Evolutionary conservation across 2,329 filamentous ascomycete species (phyloP), one percentile per base, ranked within the genome.

Genomic region (Penicillium sp.): DNA sequence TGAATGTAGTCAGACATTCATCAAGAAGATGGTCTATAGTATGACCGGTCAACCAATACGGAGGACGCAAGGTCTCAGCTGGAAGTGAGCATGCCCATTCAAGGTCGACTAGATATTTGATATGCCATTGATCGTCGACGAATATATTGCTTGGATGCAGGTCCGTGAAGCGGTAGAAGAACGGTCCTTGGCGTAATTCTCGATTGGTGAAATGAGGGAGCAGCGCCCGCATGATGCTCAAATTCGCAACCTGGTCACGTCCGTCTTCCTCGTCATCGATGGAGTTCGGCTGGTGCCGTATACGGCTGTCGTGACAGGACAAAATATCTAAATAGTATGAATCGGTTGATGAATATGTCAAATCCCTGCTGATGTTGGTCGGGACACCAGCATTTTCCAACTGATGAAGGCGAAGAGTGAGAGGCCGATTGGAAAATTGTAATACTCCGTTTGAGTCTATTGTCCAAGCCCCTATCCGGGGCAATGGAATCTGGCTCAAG

Each of bases 131-230:
- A 4, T 52, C 27, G 41, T 68, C 63, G 8, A 68, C 65, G 40
- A 66, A 62, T 14, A 67, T 65, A 42, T 75, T 74, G 46, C 65
- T 69, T 38, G 57, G 57, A 45, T 74, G 64, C 11, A 74, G 53
- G 50, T 74, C 70, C 14, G 67, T 72, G 18, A 74, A 55, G 1
- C 42, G 52, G 41, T 62, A 58, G 11, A 67, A 41, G 45, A 70
- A 74, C 1, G 67, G 68, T 1, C 70, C 69, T 14, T 64, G 39
- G 4, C 65, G 59, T 19, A 65, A 54, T 51, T 70, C 65, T 18
- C 55, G 48, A 4, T 52, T 54, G 27, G 54, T 61, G 63, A 53
- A 69, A 39, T 55, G 68, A 52, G 41, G 61, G 34, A 49, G 50
- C 31, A 56, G 59, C 5, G 56, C 60, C 41, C 65, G 59, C 60